These are phyloP conservation scores for Speleostelium caveatum DNA, from an alignment of 78 protist genomes.

Conservation along the genomic window DNA sequence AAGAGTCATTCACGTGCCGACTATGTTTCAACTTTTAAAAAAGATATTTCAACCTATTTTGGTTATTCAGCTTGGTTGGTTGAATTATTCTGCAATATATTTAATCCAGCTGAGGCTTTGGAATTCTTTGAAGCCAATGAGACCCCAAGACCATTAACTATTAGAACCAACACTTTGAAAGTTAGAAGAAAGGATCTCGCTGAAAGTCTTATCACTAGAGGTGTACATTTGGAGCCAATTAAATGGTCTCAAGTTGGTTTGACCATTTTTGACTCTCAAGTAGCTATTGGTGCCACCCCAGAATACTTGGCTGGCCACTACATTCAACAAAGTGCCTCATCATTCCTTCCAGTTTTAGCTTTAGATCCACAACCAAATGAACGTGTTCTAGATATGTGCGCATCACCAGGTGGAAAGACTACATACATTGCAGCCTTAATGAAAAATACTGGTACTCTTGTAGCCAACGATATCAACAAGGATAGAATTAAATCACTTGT, in stretches of 20 bases:
- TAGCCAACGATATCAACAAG: slow-evolving; percentile 97
- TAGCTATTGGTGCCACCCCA: slow-evolving; percentile 94
- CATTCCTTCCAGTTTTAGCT: slow-evolving; percentile 98
- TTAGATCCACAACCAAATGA: slow-evolving; percentile 94
- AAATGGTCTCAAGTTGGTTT: slow-evolving; percentile 97
- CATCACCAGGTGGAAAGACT: slow-evolving; percentile 99
- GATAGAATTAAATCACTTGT: slow-evolving; percentile 90
- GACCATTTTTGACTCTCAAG: slow-evolving; percentile 93
- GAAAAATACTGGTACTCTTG: slow-evolving; percentile 96
- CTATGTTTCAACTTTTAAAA: slow-evolving; percentile 82
- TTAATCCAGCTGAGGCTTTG: slow-evolving; percentile 85
- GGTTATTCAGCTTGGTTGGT: slow-evolving; percentile 89
- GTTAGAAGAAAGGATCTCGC: slow-evolving; percentile 92
- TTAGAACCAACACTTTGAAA: slow-evolving; percentile 98
- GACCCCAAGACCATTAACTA: slow-evolving; percentile 96
- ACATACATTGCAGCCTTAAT: slow-evolving; percentile 96
- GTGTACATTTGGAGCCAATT: slow-evolving; percentile 96
- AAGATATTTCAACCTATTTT: slow-evolving; percentile 89
- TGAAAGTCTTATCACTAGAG: slow-evolving; percentile 86
- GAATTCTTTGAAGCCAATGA: slow-evolving; percentile 96
- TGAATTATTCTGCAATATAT: slow-evolving; percentile 87
- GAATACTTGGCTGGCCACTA: slow-evolving; percentile 99
- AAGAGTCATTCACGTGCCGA: slow-evolving; percentile 83
- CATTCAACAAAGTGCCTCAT: slow-evolving; percentile 97
- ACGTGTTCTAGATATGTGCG: slow-evolving; percentile 96